Percentiles rank a stretch among this genome's conserved stretches.
Conservation (phyloP, 768 basidiomycete species). For the Trametes meyenii region DNA sequence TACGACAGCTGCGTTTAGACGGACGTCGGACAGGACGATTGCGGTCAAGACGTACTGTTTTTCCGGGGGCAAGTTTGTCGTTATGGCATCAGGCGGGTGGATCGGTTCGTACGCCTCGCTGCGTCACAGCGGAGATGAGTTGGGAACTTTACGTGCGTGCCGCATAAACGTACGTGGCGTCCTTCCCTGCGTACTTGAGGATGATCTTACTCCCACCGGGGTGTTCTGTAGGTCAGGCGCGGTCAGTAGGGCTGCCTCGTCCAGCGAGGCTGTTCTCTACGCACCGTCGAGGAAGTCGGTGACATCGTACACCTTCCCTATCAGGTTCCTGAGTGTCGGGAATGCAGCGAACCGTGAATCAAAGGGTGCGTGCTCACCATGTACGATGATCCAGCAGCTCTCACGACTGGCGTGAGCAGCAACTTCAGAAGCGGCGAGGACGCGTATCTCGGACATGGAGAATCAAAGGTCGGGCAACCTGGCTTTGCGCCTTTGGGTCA, state of each 20-base stretch:
- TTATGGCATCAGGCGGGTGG: constrained; percentile 85
- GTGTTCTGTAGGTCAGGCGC: constrained; percentile 15
- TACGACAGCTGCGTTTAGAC: constrained; percentile 14
- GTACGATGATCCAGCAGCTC: constrained; percentile 82
- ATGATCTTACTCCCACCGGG: constrained; percentile 44
- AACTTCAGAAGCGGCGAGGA: constrained; percentile 43
- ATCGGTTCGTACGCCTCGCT: constrained; percentile 80
- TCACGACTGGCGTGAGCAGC: constrained; percentile 57
- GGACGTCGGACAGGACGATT: not conserved
- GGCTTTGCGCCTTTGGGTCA: not conserved
- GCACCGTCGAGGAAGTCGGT: constrained; percentile 40
- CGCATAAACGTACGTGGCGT: constrained; percentile 41
- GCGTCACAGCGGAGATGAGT: not conserved
- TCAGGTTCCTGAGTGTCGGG: not conserved
- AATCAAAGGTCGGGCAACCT: too few relatives aligned
- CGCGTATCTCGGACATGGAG: constrained; percentile 24
- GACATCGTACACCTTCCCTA: constrained; percentile 45
- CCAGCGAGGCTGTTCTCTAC: not conserved
- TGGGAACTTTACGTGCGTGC: not conserved
- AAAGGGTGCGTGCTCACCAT: constrained; percentile 44
- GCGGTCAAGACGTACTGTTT: constrained; percentile 54
- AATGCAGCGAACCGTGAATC: not conserved
- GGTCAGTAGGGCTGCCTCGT: not conserved
- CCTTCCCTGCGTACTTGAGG: constrained; percentile 58
- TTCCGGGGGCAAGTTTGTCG: constrained; percentile 73